Conservation (phyloP, 2,329 filamentous ascomycete species). For the Stagonosporopsis cucurbitacearum region DNA sequence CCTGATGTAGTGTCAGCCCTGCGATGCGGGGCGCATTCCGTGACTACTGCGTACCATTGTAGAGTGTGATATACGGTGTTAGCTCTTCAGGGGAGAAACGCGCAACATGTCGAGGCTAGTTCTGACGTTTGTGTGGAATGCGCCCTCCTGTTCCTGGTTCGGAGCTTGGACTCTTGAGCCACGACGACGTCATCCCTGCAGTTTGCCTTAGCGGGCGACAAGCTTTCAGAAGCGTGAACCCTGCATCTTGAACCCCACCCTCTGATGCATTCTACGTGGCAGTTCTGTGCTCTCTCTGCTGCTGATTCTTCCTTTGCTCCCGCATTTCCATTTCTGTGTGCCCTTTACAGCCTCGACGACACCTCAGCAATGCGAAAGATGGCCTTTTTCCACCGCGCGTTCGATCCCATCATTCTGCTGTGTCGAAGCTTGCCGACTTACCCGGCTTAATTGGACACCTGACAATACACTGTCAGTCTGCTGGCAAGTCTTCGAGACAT, state of each 20-base stretch:
- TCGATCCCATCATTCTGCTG: conserved; percentile 7
- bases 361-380: background rate
- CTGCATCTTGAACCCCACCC: conserved; percentile 15
- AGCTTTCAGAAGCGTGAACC: conserved; percentile 19
- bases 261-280: background rate
- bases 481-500: background rate
- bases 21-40: background rate
- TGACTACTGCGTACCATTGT: conserved; percentile 2
- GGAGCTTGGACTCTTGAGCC: conserved; percentile 10
- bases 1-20: conserved; percentile 27
- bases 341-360: background rate
- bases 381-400: background rate
- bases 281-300: background rate
- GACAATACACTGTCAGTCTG: background rate
- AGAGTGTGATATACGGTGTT: background rate
- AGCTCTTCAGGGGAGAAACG: conserved; percentile 6
- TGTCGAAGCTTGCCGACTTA: conserved; percentile 15
- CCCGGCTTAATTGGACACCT: background rate
- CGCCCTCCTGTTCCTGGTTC: conserved; percentile 17
- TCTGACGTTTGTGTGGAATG: conserved; percentile 11
- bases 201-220: conserved; percentile 12
- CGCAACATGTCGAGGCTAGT: conserved; percentile 14
- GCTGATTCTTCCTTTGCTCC: background rate
- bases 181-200: conserved; percentile 19
- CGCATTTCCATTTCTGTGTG: background rate